Evolutionary conservation across 371 early-diverging fungal species (phyloP).

Genomic region (Syncephalastrum sp.): DNA sequence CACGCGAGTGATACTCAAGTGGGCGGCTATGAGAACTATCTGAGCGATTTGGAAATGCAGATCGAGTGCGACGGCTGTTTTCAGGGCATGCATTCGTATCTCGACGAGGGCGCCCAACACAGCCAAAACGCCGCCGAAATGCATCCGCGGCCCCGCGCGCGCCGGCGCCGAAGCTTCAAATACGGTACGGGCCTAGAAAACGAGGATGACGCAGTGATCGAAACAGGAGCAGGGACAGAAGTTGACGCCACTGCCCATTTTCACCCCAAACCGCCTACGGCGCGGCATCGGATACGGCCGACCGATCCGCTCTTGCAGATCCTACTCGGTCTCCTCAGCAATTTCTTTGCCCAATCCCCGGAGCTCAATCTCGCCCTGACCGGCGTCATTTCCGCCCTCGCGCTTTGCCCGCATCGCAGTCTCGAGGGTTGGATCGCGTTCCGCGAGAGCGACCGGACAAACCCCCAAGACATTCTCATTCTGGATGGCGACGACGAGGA

Average conservation of each 20-base stretch:
- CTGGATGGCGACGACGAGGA: slow-evolving; percentile 13
- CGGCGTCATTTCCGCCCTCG: slow-evolving; percentile 77
- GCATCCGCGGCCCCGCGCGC: slow-evolving; percentile 10
- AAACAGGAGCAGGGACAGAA: background rate
- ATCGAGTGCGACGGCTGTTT: slow-evolving; percentile 60
- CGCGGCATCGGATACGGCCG: slow-evolving; percentile 49
- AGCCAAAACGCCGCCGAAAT: slow-evolving; percentile 23
- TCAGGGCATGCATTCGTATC: slow-evolving; percentile 33
- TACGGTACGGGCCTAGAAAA: slow-evolving; percentile 20
- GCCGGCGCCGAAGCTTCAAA: slow-evolving; percentile 46
- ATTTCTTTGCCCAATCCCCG: slow-evolving; percentile 79
- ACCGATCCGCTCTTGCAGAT: slow-evolving; percentile 63
- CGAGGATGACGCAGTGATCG: slow-evolving; percentile 3
- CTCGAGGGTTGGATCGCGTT: slow-evolving; percentile 72
- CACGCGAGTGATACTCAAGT: slow-evolving; percentile 48
- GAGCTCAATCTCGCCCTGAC: slow-evolving; percentile 85
- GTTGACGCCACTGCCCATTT: slow-evolving; percentile 1
- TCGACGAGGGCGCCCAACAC: slow-evolving; percentile 5
- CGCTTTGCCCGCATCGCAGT: slow-evolving; percentile 64
- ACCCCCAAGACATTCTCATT: slow-evolving; percentile 30
- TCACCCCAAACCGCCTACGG: slow-evolving; percentile 14
- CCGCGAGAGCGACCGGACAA: slow-evolving; percentile 49
- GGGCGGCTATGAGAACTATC: slow-evolving; percentile 68
- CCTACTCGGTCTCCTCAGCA: slow-evolving; percentile 55
- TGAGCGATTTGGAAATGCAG: slow-evolving; percentile 65